These are phyloP conservation scores for Microascus cirrosus DNA, from an alignment of 2,329 filamentous ascomycete genomes.

Conservation along the genomic window DNA sequence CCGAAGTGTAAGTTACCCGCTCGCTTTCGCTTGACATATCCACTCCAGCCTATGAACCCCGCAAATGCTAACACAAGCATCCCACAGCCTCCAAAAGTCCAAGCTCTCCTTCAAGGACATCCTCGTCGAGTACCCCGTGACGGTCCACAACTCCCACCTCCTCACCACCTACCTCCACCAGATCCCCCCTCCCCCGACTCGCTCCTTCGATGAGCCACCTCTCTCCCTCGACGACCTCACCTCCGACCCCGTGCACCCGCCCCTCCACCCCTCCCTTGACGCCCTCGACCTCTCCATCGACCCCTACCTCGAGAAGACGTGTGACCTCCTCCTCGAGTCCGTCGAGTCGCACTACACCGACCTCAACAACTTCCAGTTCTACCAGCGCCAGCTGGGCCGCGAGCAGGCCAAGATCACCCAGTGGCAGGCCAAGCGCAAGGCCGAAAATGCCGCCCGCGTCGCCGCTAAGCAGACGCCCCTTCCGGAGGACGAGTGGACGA, in stretches of 20 bases:
- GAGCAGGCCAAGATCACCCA: conserved; percentile 95
- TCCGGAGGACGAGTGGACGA: conserved; percentile 96
- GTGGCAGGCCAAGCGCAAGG: conserved; percentile 95
- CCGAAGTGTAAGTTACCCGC: conserved; percentile 61
- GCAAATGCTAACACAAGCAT: conserved; percentile 28
- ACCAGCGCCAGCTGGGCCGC: conserved; percentile 83
- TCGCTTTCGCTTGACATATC: too few species aligned
- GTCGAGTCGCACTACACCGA: conserved; percentile 98
- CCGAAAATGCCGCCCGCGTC: conserved; percentile 77
- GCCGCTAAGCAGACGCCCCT: conserved; percentile 81
- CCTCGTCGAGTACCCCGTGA: conserved; percentile 77
- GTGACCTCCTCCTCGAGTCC: conserved; percentile 88
- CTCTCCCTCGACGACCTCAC: conserved; percentile 68
- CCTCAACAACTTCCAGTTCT: conserved; percentile 97
- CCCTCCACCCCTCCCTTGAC: conserved; percentile 81
- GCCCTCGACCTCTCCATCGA: conserved; percentile 88
- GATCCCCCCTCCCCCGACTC: conserved; percentile 55
- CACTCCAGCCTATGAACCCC: too few species aligned
- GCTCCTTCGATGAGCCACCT: conserved; percentile 60
- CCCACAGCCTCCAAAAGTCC: conserved; percentile 74
- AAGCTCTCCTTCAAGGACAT: conserved; percentile 92
- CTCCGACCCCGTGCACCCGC: conserved; percentile 47
- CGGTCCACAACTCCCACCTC: conserved; percentile 93
- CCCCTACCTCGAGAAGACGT: conserved; percentile 96
- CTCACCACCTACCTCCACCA: conserved; percentile 93